Evolutionary conservation across 805 yeast genomes (phyloP).

Genomic region (Candida railenensis): DNA sequence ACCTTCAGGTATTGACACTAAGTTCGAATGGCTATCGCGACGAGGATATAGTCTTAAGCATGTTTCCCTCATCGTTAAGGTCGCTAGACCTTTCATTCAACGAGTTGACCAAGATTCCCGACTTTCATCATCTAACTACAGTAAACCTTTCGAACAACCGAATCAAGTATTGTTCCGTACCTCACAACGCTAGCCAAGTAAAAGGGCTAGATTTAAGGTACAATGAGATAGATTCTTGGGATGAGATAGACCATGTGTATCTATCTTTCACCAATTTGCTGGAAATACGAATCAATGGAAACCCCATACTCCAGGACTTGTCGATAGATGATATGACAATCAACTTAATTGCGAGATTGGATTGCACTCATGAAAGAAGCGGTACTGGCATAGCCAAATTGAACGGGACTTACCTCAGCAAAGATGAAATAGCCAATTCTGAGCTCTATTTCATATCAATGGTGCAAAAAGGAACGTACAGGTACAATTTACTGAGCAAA

Average conservation of each 20-base stretch:
- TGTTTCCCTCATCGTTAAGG: constrained; percentile 7
- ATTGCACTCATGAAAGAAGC: constrained; percentile 12
- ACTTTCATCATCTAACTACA: constrained; percentile 14
- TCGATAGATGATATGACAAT: constrained; percentile 31
- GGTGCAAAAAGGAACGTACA: constrained; percentile 32
- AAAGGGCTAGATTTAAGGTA: constrained; percentile 49
- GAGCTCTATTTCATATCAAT: constrained; percentile 65
- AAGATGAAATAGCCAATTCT: constrained; percentile 55
- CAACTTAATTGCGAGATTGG: constrained; percentile 46
- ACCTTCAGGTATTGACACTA: constrained; percentile 28
- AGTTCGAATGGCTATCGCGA: constrained; percentile 33
- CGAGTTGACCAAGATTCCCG: constrained; percentile 2
- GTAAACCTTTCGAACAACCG: constrained; percentile 11
- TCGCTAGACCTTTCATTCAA: constrained; percentile 43
- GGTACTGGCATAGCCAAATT: constrained; percentile 24
- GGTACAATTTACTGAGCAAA: constrained; percentile 12
- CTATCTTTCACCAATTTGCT: constrained; percentile 33
- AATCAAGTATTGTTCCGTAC: not conserved
- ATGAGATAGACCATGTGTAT: constrained; percentile 37
- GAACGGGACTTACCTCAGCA: constrained; percentile 56
- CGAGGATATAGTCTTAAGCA: constrained; percentile 12
- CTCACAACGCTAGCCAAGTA: not conserved
- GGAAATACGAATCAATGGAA: constrained; percentile 49
- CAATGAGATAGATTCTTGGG: constrained; percentile 50
- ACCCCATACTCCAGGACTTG: constrained; percentile 45